These are phyloP conservation scores for Citrus trifoliata DNA, from an alignment of 345 rosid genomes.

Conservation along the genomic window DNA sequence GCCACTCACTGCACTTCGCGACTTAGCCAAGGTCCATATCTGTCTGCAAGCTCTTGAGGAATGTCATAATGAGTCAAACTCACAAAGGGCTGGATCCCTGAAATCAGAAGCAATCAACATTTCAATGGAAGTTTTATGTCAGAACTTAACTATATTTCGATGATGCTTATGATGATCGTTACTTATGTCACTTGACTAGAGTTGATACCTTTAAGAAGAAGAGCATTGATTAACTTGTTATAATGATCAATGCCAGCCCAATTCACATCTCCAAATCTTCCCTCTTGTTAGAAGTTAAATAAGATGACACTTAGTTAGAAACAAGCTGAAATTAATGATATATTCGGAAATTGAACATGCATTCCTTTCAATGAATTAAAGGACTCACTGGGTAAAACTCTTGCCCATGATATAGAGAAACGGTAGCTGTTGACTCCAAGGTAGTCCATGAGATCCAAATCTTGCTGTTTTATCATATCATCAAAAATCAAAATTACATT, in stretches of 20 bases:
- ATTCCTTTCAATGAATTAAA: background rate
- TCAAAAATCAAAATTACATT: slow-evolving; percentile 9
- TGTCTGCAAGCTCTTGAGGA: slow-evolving; percentile 72
- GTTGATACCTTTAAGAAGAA: slow-evolving; percentile 42
- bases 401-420: slow-evolving; percentile 81
- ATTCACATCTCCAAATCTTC: slow-evolving; percentile 66
- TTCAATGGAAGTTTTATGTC: background rate
- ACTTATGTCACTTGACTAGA: background rate
- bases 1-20: slow-evolving; percentile 46
- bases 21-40: slow-evolving; percentile 78
- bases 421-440: slow-evolving; percentile 68
- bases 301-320: background rate
- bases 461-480: slow-evolving; percentile 43
- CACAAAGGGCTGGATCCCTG: slow-evolving; percentile 85
- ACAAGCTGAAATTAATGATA: background rate
- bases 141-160: background rate
- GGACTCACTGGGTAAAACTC: slow-evolving; percentile 70
- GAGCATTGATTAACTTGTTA: slow-evolving; percentile 53
- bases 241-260: slow-evolving; percentile 55
- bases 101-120: slow-evolving; percentile 4
- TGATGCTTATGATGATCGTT: too few relatives aligned
- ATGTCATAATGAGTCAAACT: slow-evolving; percentile 66
- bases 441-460: slow-evolving; percentile 48
- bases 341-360: background rate
- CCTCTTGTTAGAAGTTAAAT: slow-evolving; percentile 39